Base-by-base conservation (phyloP, 768 basidiomycete genomes). In the Boletus sensibilis region DNA sequence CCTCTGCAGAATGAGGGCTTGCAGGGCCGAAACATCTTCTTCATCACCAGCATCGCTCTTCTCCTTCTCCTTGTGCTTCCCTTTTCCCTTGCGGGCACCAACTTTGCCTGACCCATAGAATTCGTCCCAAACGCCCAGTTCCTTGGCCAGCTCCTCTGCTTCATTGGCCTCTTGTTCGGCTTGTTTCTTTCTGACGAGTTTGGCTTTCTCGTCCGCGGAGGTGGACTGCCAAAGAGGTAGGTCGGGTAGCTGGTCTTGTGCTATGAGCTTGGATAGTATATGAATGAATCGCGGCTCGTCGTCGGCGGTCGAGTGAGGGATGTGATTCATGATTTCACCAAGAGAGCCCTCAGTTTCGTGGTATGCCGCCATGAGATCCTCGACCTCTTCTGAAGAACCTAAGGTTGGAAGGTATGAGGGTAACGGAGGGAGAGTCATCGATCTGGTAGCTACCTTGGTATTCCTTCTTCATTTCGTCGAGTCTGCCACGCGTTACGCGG, bases 101-200 rank as follows among this genome's bases (percentile, higher is more conserved):
- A 78, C 70, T 72, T 87, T 90, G 4, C 89, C 91, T 59, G 78
- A 84, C 5, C 89, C 91, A 66, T 90, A 93, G 64, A 94, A 94
- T 63, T 94, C 92, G 53, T 97, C 94, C 92, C 93, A 95, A 11
- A 97, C 90, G 3, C 94, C 94, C 16, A 98, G 73, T 59, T 92
- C 91, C 62, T 85, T 91, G 6, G 94, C 94, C 40, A 87, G 74
- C 20, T 82, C 78, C 71, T 92, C 94, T 4, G 94, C 94, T 64
- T 96, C 92, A 53, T 76, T 75, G 2, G 91, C 92, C 70, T 95
- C 94, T 69, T 86, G 88, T 58, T 85, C 78, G 2, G 85, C 82
- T 64, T 83, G 81, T 71, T 89, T 92, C 75, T 79, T 81, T 42
- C 94, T 80, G 20, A 85, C 81, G 60, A 87, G 79, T 61, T 80